Base-by-base conservation (phyloP, 495 filamentous ascomycete species). In the Neurospora sp. region DNA sequence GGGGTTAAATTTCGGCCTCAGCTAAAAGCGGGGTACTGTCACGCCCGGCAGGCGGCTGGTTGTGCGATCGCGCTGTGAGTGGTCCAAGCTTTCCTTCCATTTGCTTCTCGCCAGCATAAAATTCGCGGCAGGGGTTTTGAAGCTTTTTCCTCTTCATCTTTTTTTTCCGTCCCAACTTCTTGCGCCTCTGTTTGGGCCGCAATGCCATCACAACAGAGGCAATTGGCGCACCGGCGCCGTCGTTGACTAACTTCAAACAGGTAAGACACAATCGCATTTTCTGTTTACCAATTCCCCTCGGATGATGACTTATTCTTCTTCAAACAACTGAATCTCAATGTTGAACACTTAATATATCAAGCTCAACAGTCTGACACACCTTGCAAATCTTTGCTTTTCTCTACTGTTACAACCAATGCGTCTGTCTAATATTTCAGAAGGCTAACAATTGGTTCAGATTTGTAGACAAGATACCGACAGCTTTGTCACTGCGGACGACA, bases 261-360 rank as follows among this genome's bases (percentile, higher is more conserved):
- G 42, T 72, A 72, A 72, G 73, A 70, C 11, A 70, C 44, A 9
- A 54, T 39, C 44, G 4, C 44, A 11, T 72, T 41, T 39, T 59
- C 8, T 46, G 27, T 66, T 70, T 72, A 23, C 54, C 54, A 31
- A 31, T 35, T 39, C 39, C 62, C 69, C 46, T 74, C 66, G 71
- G 66, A 82, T 86, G 85, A 86, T 86, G 84, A 86, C 77, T 82
- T 75, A 81, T 62, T 78, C 81, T 85, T 82, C 84, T 78, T 75
- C 86, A 86, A 87, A 87, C 85, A 87, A 86, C 86, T 84, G 86
- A 88, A 87, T 76, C 72, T 76, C 62, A 77, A 87, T 88, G 87
- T 87, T 82, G 87, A 88, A 82, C 79, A 80, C 69, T 71, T 71
- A 77, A 83, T 81, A 76, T 79, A 84, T 88, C 86, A 88, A 88